phyloP scores from a whole-genome alignment of 1,139 yeast species.

The Kodamaea arcana region DNA sequence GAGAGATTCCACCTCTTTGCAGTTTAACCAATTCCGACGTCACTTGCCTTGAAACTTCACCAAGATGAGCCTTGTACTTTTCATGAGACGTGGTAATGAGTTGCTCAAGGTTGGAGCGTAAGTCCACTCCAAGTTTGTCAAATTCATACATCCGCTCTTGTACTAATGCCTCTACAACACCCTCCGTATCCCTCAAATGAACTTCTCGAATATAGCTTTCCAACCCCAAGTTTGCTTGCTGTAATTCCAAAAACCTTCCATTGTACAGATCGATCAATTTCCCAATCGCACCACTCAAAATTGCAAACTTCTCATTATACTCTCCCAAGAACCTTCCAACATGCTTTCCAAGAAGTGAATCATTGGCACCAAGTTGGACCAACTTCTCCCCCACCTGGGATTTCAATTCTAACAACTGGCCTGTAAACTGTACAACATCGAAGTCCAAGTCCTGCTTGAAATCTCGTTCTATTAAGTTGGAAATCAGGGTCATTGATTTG shows the following conservation, averaged over 20 bases:
- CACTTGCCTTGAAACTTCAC: background rate
- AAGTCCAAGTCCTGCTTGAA: slow-evolving; percentile 4
- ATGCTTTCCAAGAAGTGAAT: slow-evolving; percentile 9
- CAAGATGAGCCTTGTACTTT: slow-evolving; percentile 6
- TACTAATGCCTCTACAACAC: slow-evolving; percentile 5
- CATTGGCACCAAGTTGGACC: slow-evolving; percentile 8
- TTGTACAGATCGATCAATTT: slow-evolving; percentile 5
- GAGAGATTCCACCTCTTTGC: background rate
- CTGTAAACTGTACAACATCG: slow-evolving; percentile 7
- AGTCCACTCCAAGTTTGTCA: slow-evolving; percentile 2
- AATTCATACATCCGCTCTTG: slow-evolving; percentile 5
- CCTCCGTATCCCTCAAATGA: slow-evolving; percentile 5
- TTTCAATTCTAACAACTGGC: no score
- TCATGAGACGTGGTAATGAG: slow-evolving; percentile 2
- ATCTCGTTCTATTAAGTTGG: slow-evolving; percentile 2
- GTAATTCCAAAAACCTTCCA: slow-evolving; percentile 2
- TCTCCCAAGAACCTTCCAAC: slow-evolving; percentile 10
- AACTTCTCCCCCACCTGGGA: slow-evolving; percentile 4
- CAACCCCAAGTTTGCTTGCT: slow-evolving; percentile 8
- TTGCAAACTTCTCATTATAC: slow-evolving; percentile 9
- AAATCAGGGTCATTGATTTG: slow-evolving; percentile 7
- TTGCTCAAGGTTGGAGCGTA: slow-evolving; percentile 4
- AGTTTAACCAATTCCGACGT: background rate
- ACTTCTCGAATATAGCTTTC: slow-evolving; percentile 8
- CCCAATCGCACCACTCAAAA: slow-evolving; percentile 7